phyloP scores from a whole-genome alignment of 129 eudicot genomes.

The Rutidosis leptorrhynchoides region DNA sequence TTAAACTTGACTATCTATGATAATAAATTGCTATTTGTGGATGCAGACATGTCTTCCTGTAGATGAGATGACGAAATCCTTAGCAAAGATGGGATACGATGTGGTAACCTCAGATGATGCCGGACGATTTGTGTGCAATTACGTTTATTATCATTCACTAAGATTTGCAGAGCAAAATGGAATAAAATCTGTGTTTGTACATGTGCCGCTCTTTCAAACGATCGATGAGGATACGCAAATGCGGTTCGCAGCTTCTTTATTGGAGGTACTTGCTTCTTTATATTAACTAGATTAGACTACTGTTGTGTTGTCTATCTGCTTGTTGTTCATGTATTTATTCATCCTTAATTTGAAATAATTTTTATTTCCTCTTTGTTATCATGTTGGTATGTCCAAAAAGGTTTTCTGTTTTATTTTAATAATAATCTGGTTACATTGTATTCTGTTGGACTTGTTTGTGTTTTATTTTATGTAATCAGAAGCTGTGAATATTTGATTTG shows the following conservation, averaged over 20 bases:
- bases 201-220: slow-evolving; percentile 88
- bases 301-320: no score
- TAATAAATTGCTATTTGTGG: not conserved
- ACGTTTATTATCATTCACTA: slow-evolving; percentile 92
- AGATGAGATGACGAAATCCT: slow-evolving; percentile 60
- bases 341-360: slow-evolving; percentile 4
- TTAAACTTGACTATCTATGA: no score
- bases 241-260: slow-evolving; percentile 81
- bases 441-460: slow-evolving; percentile 13
- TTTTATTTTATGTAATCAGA: slow-evolving; percentile 12
- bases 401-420: slow-evolving; percentile 16
- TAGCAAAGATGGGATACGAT: slow-evolving; percentile 87
- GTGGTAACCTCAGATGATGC: slow-evolving; percentile 90
- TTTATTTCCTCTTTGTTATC: not conserved
- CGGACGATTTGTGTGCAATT: slow-evolving; percentile 95
- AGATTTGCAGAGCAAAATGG: slow-evolving; percentile 94
- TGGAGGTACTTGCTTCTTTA: slow-evolving; percentile 88
- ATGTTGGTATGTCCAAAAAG: slow-evolving; percentile 18
- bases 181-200: slow-evolving; percentile 76
- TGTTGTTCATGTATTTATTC: not conserved
- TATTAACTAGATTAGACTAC: slow-evolving; percentile 28
- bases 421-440: slow-evolving; percentile 19
- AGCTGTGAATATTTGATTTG: slow-evolving; percentile 29
- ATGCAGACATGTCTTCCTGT: slow-evolving; percentile 76
- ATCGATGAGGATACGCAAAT: slow-evolving; percentile 87